Evolutionary conservation across 164 flowering plant species (phyloP), one percentile per base, ranked within the genome.

Genomic region (Dillenia suffruticosa): DNA sequence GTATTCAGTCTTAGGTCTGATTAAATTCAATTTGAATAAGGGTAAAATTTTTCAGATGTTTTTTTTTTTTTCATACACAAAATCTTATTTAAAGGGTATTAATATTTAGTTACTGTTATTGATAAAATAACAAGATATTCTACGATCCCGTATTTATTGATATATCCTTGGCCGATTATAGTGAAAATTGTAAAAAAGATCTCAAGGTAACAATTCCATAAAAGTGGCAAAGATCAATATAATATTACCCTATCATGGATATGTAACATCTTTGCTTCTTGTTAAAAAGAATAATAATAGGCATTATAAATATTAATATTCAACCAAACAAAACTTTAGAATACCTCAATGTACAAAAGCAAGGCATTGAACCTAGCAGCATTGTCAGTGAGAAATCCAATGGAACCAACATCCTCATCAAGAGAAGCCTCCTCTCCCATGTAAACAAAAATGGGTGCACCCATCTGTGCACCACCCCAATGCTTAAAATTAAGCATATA

Each of bases 261-360:
- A 10, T 13, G 13, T 47, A 47, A 47, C 15, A 55, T 55, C 40
- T 9, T 11, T 46, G 40, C 49, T 46, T 19, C 22, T 19, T 19
- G 1, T 9, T 45, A 58, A 16, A 40, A 9, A 44, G 2, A 14
- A 44, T 45, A 9, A 44, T 11, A 15, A 57, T 14, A 44, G 13
- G 49, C 13, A 9, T 2, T 14, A 44, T 15, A 9, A 58, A 6
- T 14, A 32, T 13, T 2, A 10, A 8, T 0, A 15, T 10, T 45
- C 5, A 9, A 43, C 7, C 12, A 43, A 57, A 5, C 4, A 6
- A 1, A 15, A 17, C 14, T 58, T 19, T 19, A 19, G 22, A 19
- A 19, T 45, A 54, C 66, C 66, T 63, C 66, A 26, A 54, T 63
- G n/a, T 53, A 63, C 12, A 62, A 9, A 15, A 51, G 15, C 9